Conservation (phyloP, 1,139 yeast genomes). For the Geotrichum aggregatum region DNA sequence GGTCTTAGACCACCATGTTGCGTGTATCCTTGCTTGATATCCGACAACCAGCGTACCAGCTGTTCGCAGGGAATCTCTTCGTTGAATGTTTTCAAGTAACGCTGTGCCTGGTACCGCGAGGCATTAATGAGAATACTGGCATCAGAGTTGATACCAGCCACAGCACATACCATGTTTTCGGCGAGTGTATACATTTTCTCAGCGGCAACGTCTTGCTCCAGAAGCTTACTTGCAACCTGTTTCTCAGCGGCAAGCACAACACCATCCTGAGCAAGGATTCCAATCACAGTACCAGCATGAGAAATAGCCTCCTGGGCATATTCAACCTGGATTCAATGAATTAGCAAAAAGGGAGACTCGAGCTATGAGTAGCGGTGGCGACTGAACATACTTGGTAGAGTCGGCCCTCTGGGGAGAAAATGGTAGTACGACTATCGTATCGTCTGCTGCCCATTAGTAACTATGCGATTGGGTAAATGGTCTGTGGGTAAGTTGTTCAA, state of each 20-base stretch:
- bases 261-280: constrained; percentile 87
- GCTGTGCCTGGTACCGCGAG: constrained; percentile 84
- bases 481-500: background rate
- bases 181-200: constrained; percentile 86
- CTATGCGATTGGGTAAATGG: background rate
- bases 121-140: constrained; percentile 86
- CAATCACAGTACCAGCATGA: constrained; percentile 97
- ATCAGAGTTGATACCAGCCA: constrained; percentile 97
- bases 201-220: constrained; percentile 90
- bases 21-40: constrained; percentile 94
- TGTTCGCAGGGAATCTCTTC: constrained; percentile 91
- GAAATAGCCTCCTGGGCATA: constrained; percentile 97
- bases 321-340: constrained; percentile 53
- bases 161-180: constrained; percentile 82
- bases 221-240: constrained; percentile 83
- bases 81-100: constrained; percentile 75
- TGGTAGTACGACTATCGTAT: constrained; percentile 96
- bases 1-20: constrained; percentile 99
- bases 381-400: constrained; percentile 62
- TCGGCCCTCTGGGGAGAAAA: constrained; percentile 97
- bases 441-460: constrained; percentile 59
- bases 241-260: constrained; percentile 95
- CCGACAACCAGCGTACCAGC: constrained; percentile 83
- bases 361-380: background rate
- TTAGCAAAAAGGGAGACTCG: background rate